These are phyloP conservation scores for Ustilago cynodontis DNA, from an alignment of 1,284 basidiomycete genomes.

Conservation along the genomic window DNA sequence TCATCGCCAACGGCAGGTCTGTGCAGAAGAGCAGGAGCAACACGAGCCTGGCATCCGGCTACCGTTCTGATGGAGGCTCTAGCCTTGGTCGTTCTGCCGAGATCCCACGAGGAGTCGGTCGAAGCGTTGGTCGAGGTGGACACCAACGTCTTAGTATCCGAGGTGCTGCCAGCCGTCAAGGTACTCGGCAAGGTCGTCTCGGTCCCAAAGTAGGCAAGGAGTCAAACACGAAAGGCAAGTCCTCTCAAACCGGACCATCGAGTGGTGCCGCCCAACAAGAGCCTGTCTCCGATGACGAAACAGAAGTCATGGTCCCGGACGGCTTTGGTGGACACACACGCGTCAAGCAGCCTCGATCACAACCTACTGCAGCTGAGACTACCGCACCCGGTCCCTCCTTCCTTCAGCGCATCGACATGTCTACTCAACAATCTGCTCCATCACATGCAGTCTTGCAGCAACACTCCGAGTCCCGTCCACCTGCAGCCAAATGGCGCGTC, in stretches of 20 bases:
- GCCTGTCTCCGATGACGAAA: slow-evolving; percentile 29
- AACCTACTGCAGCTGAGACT: neutral
- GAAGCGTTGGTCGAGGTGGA: slow-evolving; percentile 6
- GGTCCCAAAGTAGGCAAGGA: slow-evolving; percentile 22
- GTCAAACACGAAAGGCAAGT: neutral
- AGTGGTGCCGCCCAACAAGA: neutral
- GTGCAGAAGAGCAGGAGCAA: slow-evolving; percentile 46
- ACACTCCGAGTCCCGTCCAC: neutral
- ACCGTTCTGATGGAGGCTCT: slow-evolving; percentile 45
- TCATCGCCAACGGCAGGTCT: neutral
- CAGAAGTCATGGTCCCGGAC: slow-evolving; percentile 53
- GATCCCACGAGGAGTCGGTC: slow-evolving; percentile 44
- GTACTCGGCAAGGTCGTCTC: slow-evolving; percentile 21
- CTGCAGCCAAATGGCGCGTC: slow-evolving; percentile 35
- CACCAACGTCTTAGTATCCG: slow-evolving; percentile 22
- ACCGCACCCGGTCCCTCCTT: slow-evolving; percentile 10
- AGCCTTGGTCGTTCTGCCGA: slow-evolving; percentile 54
- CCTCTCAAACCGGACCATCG: neutral
- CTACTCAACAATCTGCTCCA: neutral
- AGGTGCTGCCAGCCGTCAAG: slow-evolving; percentile 30
- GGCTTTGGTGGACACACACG: slow-evolving; percentile 59
- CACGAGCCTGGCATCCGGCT: slow-evolving; percentile 33
- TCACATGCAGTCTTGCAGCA: neutral
- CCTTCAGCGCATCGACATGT: slow-evolving; percentile 31
- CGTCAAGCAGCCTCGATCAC: slow-evolving; percentile 25